A percentile compares a stretch with the other conserved stretches of the same genome.
phyloP scores from a whole-genome alignment of 164 flowering plant genomes.

The Piper longum region DNA sequence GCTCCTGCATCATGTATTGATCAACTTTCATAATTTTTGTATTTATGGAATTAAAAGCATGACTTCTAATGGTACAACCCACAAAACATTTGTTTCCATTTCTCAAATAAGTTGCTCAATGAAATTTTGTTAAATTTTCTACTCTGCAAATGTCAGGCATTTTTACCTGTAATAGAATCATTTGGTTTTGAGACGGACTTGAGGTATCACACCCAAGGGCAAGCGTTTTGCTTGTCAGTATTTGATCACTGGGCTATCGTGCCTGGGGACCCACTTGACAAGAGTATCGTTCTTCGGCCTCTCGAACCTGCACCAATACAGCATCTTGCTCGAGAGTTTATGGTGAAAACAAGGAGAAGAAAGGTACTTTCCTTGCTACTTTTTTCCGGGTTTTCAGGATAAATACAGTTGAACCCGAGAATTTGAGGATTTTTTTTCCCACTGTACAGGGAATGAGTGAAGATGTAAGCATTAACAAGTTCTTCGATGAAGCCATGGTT shows the following conservation, averaged over 20 bases:
- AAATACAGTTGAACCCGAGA: not conserved
- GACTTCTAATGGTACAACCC: no score
- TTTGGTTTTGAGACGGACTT: slow-evolving; percentile 98
- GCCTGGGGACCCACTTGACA: slow-evolving; percentile 97
- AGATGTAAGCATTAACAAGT: slow-evolving; percentile 91
- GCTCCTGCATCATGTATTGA: no score
- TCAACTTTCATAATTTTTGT: no score
- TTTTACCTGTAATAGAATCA: slow-evolving; percentile 92
- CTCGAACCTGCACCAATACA: slow-evolving; percentile 97
- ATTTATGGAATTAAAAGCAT: no score
- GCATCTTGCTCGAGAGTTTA: slow-evolving; percentile 95
- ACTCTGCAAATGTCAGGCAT: slow-evolving; percentile 43
- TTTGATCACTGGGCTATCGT: slow-evolving; percentile 99
- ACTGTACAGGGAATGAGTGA: slow-evolving; percentile 90
- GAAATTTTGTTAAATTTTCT: not conserved
- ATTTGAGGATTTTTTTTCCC: not conserved
- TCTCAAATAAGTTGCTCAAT: no score
- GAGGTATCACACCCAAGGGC: slow-evolving; percentile 96
- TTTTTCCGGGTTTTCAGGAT: not conserved
- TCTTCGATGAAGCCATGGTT: slow-evolving; percentile 97
- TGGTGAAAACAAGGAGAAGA: slow-evolving; percentile 95
- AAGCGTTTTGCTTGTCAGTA: slow-evolving; percentile 72
- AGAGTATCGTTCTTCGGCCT: slow-evolving; percentile 80
- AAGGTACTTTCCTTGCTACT: slow-evolving; percentile 40
- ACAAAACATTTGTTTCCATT: no score